Evolutionary conservation across 192 early-diverging fungal species (phyloP), one percentile per base, ranked within the genome.

Genomic region (Pilaira anomala): DNA sequence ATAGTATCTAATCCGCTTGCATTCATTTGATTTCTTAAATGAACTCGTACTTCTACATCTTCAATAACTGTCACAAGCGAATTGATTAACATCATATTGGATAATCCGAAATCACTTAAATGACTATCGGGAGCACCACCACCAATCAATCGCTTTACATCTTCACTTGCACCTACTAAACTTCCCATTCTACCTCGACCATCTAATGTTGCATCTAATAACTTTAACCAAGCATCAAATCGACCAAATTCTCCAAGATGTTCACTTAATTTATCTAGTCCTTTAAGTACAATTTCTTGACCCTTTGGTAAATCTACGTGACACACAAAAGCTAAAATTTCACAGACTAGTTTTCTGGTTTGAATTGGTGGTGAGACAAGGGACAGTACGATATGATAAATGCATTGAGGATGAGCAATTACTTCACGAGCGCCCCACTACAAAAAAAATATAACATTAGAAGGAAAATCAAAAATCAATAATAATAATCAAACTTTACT

Each of bases 391-490:
- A 89, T 80, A 30, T 86, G 84, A 55, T 85, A 83, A 36, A 90
- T 87, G 59, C 90, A 90, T 42, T 82, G 77, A 12, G 88, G 85
- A 66, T 87, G 80, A 42, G 81, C 74, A 65, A 92, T 72, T 3
- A 86, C 88, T 65, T 92, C 88, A 52, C 85, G 82, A 3, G 88
- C 90, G 24, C 90, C 90, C 85, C 87, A 92, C 76, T 86, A 73
- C 49, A 73, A 30, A 51, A 25, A 54, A 54, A 52, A 4, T 6
- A 60, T n/a, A n/a, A n/a, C n/a, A n/a, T n/a, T n/a, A n/a, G n/a
- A n/a, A n/a, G n/a, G n/a, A n/a, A n/a, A n/a, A 54, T 54, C 29
- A 22, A 48, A 51, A n/a, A 30, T 50, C 21, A 41, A 21, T 49
- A 45, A 62, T 13, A 60, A 6, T 21, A n/a, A 58, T 16, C 8